Evolutionary conservation across 306 rosid genomes (phyloP).

Genomic region (Glycine latifolia): DNA sequence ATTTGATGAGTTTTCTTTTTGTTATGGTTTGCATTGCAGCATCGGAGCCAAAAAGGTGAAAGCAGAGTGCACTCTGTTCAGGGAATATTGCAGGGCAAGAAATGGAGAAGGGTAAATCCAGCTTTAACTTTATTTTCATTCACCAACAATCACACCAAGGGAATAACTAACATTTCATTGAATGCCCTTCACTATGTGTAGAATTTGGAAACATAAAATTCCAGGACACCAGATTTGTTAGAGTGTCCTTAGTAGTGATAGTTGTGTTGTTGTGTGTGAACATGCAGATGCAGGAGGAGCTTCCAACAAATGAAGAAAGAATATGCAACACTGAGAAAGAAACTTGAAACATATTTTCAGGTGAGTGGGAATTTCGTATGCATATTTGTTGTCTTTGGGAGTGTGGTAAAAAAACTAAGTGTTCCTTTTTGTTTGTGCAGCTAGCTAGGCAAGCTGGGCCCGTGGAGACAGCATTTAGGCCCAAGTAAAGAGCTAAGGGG

Average conservation of each 20-base stretch:
- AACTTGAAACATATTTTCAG: conserved; percentile 90
- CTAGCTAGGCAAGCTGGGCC: conserved; percentile 76
- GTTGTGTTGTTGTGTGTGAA: too few species aligned
- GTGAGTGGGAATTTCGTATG: conserved; percentile 39
- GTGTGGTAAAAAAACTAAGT: background rate
- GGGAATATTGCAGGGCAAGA: conserved; percentile 74
- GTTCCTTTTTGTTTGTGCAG: conserved; percentile 44
- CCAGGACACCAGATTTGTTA: background rate
- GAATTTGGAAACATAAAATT: background rate
- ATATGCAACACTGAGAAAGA: conserved; percentile 75
- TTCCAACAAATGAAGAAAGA: conserved; percentile 88
- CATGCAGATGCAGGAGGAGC: conserved; percentile 73
- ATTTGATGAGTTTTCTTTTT: conserved; percentile 34
- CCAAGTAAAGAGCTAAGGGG: conserved; percentile 46
- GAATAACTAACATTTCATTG: background rate
- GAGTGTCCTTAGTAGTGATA: background rate
- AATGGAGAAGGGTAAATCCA: conserved; percentile 83
- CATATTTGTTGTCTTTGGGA: background rate
- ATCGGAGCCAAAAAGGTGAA: conserved; percentile 93
- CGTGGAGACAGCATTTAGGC: conserved; percentile 54
- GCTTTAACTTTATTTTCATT: conserved; percentile 14
- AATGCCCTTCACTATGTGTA: background rate
- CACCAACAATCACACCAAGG: background rate
- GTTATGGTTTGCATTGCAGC: conserved; percentile 61
- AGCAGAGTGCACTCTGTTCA: conserved; percentile 75